Percentiles rank a stretch among this genome's conserved stretches.
Evolutionary conservation across 2,329 filamentous ascomycete species (phyloP).

Genomic region (Ascochyta clinopodiicola): DNA sequence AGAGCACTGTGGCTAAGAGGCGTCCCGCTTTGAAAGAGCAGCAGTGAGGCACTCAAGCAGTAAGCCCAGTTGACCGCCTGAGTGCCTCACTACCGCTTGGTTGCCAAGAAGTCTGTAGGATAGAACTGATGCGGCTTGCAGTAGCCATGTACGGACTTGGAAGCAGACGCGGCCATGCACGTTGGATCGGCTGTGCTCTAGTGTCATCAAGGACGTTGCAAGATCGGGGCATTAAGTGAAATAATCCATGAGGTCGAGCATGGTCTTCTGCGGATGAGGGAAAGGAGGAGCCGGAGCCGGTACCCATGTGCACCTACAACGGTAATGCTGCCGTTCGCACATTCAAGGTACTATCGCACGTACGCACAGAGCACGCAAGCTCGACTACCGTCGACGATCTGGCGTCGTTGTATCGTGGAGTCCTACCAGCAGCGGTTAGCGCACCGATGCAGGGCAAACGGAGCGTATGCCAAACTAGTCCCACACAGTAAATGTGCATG

Average conservation of each 20-base stretch:
- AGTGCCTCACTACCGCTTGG: conserved; percentile 13
- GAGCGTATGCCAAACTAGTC: conserved; percentile 6
- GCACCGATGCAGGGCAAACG: conserved; percentile 17
- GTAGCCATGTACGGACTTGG: not conserved
- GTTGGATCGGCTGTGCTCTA: conserved; percentile 8
- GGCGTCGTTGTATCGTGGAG: conserved; percentile 4
- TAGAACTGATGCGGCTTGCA: conserved; percentile 9
- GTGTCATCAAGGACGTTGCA: conserved; percentile 3
- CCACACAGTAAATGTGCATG: conserved; percentile 8
- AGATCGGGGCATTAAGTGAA: conserved; percentile 15
- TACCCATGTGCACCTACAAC: not conserved
- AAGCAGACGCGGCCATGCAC: conserved; percentile 11
- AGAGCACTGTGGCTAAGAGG: conserved; percentile 6
- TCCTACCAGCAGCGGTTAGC: conserved; percentile 3
- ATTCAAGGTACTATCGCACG: not conserved
- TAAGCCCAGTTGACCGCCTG: not conserved
- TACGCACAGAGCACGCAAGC: conserved; percentile 15
- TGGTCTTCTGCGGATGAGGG: conserved; percentile 8
- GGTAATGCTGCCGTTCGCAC: conserved; percentile 5
- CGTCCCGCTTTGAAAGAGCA: conserved; percentile 1
- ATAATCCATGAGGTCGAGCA: conserved; percentile 2
- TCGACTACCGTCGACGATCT: conserved; percentile 14
- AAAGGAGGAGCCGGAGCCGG: conserved; percentile 27
- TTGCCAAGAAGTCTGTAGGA: conserved; percentile 14
- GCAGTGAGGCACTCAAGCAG: not conserved